Evolutionary conservation across 2,329 filamentous ascomycete species (phyloP).

Genomic region (Fusarium nelsonii): DNA sequence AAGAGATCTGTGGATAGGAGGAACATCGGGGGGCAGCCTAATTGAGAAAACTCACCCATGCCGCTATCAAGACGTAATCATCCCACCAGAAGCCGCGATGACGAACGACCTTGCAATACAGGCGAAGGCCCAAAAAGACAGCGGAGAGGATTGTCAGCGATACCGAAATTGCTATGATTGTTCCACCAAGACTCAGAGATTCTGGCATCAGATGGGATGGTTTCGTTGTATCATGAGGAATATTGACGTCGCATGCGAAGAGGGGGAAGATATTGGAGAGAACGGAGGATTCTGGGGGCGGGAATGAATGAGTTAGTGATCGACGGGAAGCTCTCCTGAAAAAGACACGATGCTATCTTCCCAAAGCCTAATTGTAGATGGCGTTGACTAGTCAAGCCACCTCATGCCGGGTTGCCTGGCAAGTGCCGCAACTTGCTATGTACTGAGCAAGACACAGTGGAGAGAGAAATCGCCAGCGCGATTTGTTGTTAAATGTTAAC

Average conservation of each 20-base stretch:
- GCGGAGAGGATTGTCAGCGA: background rate
- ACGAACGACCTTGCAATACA: slow-evolving; percentile 5
- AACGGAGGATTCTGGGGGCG: background rate
- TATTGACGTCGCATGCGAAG: background rate
- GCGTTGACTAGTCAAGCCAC: background rate
- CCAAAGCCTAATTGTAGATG: background rate
- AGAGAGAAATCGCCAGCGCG: background rate
- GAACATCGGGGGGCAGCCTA: background rate
- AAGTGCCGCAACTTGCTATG: background rate
- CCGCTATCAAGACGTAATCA: slow-evolving; percentile 1
- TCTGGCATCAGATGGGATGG: background rate
- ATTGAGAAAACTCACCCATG: background rate
- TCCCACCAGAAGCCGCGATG: slow-evolving; percentile 9
- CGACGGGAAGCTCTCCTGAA: background rate
- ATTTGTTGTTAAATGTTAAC: no score
- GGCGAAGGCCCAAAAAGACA: background rate
- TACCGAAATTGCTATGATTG: background rate
- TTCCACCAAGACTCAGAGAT: background rate
- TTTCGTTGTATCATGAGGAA: background rate
- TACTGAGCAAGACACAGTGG: no score
- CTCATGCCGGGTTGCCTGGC: background rate
- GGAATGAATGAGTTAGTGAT: background rate
- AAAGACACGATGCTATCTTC: background rate
- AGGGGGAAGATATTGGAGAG: background rate
- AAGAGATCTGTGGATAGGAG: background rate